Base-by-base conservation (phyloP, 768 basidiomycete genomes). In the Pleurotus tuber-regium region DNA sequence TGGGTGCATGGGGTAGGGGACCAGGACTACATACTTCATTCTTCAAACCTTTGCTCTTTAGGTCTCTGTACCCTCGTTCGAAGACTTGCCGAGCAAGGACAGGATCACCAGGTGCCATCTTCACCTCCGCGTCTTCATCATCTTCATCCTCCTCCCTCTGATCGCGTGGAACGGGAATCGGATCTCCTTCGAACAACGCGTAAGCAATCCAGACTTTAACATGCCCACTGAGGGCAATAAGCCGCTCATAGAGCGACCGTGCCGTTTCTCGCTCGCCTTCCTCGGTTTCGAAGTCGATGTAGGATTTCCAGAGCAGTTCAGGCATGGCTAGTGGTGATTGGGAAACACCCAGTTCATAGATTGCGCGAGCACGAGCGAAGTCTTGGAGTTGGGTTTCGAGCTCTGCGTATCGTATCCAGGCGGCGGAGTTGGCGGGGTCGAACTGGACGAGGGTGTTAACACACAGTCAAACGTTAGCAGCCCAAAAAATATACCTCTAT, bases 131-230 rank as follows among this genome's bases (percentile, higher is more conserved):
- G 4, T 85, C 87, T 7, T 88, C 87, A 3, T 82, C 83, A 16
- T 86, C 84, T 10, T 88, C 88, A 5, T 87, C 86, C 10, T 86
- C 87, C 47, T 87, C 88, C 33, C 87, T 76, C 59, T 77, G 71
- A 3, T 78, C 82, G 18, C 86, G 73, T 8, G 80, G 79, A 4
- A 86, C 59, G 4, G 84, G 84, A 38, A 89, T 86, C 4, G 82
- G 73, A 59, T 87, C 87, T 4, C 84, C 87, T 68, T 98, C 96
- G 60, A 98, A 97, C 59, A 88, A 77, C 0, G 96, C 96, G 66
- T 87, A 98, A 48, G 93, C 86, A 50, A 97, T 91, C 93, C 94
- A 98, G 16, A 96, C 93, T 70, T 98, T 98, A 70, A 93, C 89
- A 64, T 98, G 95, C 3, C 91, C 91, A 57, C 92, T 96, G 43